phyloP scores from a whole-genome alignment of 1,139 yeast genomes.

The Nakaseomyces delphensis region DNA sequence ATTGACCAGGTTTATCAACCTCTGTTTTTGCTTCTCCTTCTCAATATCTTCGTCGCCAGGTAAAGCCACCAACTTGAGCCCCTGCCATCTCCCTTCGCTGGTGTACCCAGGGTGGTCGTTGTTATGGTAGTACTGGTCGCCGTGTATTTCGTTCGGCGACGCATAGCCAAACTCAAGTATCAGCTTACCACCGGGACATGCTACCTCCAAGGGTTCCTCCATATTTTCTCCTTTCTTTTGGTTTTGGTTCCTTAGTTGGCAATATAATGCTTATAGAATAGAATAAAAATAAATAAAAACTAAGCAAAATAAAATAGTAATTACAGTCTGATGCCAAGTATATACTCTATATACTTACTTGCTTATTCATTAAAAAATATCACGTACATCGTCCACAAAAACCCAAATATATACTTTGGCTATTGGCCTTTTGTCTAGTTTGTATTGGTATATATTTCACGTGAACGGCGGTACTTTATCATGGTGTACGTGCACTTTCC shows the following conservation, averaged over 20 bases:
- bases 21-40: neutral
- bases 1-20: neutral
- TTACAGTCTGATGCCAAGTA: too few species aligned
- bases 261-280: too few species aligned
- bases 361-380: too few species aligned
- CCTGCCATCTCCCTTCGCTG: neutral
- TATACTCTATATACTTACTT: too few species aligned
- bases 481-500: neutral
- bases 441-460: neutral
- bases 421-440: too few species aligned
- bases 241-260: too few species aligned
- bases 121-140: slow-evolving; percentile 11
- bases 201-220: neutral
- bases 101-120: neutral
- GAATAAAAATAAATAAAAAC: too few species aligned
- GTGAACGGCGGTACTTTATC: neutral
- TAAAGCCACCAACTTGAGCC: neutral
- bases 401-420: too few species aligned
- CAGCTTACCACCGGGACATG: neutral
- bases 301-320: too few species aligned
- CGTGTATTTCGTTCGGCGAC: slow-evolving; percentile 14
- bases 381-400: too few species aligned
- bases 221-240: neutral
- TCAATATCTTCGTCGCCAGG: slow-evolving; percentile 5
- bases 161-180: neutral